Evolutionary conservation across 768 basidiomycete species (phyloP).

Genomic region (Phaffia tasmanica): DNA sequence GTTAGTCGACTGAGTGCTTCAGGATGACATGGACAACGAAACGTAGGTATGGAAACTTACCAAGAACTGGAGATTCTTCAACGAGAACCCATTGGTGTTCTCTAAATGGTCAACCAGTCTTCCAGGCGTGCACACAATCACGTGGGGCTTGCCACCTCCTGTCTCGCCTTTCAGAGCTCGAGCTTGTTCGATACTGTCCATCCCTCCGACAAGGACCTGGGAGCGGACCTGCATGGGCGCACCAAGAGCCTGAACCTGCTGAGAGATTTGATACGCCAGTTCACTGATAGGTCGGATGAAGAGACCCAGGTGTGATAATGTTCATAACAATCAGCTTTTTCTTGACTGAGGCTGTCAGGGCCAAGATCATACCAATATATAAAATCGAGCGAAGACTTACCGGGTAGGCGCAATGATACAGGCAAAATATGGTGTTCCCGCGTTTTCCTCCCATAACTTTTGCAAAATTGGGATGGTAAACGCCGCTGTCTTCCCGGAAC

Average conservation of each 20-base stretch:
- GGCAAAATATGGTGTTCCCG: conserved; percentile 69
- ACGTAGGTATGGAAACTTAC: conserved; percentile 43
- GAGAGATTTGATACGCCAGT: conserved; percentile 94
- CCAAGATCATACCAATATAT: not conserved
- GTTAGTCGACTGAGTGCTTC: not conserved
- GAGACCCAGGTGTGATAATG: not conserved
- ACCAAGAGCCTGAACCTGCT: conserved; percentile 86
- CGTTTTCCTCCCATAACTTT: conserved; percentile 78
- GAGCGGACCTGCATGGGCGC: conserved; percentile 85
- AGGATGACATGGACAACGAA: not conserved
- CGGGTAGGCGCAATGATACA: conserved; percentile 90
- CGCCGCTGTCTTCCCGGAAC: conserved; percentile 94
- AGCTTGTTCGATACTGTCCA: conserved; percentile 83
- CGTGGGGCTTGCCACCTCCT: conserved; percentile 52
- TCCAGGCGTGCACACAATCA: conserved; percentile 91
- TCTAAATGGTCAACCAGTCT: conserved; percentile 86
- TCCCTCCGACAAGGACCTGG: conserved; percentile 85
- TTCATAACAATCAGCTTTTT: too few relatives aligned
- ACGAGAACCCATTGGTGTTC: conserved; percentile 90
- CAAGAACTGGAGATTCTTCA: conserved; percentile 74
- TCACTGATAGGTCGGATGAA: conserved; percentile 46
- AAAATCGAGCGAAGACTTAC: conserved; percentile 30
- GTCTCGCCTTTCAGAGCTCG: conserved; percentile 61
- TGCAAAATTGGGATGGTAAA: conserved; percentile 94
- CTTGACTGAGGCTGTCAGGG: too few relatives aligned